Percentiles rank a stretch among this genome's conserved stretches.
Conservation (phyloP, 352 stramenopile species). For the Blastocystis sp. region DNA sequence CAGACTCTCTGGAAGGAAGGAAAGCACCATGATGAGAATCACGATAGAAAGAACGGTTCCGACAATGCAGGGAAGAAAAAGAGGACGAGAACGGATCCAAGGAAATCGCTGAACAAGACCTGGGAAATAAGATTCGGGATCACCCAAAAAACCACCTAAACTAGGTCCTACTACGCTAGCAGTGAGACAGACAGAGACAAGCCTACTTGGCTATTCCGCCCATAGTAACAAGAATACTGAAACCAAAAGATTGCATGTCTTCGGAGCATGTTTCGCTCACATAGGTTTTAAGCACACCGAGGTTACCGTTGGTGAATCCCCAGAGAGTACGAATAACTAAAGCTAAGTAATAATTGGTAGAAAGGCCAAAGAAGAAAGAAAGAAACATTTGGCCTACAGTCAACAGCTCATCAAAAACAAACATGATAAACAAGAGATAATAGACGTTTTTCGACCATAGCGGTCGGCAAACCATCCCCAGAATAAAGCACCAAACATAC, state of each 20-base stretch:
- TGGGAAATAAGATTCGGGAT: constrained; percentile 42
- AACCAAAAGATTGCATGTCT: constrained; percentile 3
- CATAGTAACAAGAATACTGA: constrained; percentile 23
- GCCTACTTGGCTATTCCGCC: constrained; percentile 24
- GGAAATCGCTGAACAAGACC: not conserved
- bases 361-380: constrained; percentile 22
- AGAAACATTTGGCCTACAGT: not conserved
- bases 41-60: not conserved
- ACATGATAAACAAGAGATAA: constrained; percentile 38
- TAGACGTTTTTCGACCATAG: constrained; percentile 41
- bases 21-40: not conserved
- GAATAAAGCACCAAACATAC: constrained; percentile 42
- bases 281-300: constrained; percentile 56
- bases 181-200: not conserved
- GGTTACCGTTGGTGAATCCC: constrained; percentile 38
- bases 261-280: constrained; percentile 48
- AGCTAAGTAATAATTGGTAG: constrained; percentile 2
- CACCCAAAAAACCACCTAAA: constrained; percentile 39
- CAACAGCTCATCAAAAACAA: not conserved
- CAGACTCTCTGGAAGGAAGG: constrained; percentile 7
- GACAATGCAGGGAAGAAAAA: constrained; percentile 10
- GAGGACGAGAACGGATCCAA: constrained; percentile 11
- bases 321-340: constrained; percentile 32
- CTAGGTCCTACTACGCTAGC: constrained; percentile 38
- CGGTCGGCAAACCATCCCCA: constrained; percentile 61